These are phyloP conservation scores for Ophiostoma fasciatum DNA, from an alignment of 2,329 filamentous ascomycete genomes.

Conservation along the genomic window DNA sequence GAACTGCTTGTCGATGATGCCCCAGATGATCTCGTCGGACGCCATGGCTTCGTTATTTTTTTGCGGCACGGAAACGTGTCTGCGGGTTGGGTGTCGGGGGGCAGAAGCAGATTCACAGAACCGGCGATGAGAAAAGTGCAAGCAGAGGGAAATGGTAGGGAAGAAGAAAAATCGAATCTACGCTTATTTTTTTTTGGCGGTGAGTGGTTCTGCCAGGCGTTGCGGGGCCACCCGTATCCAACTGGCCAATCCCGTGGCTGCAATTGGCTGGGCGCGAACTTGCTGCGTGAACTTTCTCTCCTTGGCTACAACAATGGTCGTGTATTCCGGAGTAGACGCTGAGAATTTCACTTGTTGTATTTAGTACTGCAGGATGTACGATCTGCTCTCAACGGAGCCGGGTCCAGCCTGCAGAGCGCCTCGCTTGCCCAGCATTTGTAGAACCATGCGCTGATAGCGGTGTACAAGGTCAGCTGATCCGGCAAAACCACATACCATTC, in stretches of 20 bases:
- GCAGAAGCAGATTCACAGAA: background rate
- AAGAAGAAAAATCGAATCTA: background rate
- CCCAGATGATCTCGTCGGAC: conserved; percentile 95
- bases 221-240: background rate
- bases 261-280: background rate
- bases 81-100: background rate
- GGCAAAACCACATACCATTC: too few relatives aligned
- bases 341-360: too few relatives aligned
- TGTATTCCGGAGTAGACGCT: too few relatives aligned
- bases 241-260: background rate
- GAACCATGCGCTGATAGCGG: too few relatives aligned
- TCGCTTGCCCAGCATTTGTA: too few relatives aligned
- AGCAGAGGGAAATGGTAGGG: background rate
- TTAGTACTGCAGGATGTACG: too few relatives aligned
- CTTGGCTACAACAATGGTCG: too few relatives aligned
- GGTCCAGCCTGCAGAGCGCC: too few relatives aligned
- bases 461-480: too few relatives aligned
- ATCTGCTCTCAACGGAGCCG: too few relatives aligned
- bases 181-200: background rate
- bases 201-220: conserved; percentile 3
- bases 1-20: conserved; percentile 89
- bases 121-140: background rate
- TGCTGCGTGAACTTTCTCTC: too few relatives aligned
- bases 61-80: background rate
- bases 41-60: conserved; percentile 41